Evolutionary conservation across 768 basidiomycete species (phyloP), one percentile per base, ranked within the genome.

Genomic region (Kwoniella sp.): DNA sequence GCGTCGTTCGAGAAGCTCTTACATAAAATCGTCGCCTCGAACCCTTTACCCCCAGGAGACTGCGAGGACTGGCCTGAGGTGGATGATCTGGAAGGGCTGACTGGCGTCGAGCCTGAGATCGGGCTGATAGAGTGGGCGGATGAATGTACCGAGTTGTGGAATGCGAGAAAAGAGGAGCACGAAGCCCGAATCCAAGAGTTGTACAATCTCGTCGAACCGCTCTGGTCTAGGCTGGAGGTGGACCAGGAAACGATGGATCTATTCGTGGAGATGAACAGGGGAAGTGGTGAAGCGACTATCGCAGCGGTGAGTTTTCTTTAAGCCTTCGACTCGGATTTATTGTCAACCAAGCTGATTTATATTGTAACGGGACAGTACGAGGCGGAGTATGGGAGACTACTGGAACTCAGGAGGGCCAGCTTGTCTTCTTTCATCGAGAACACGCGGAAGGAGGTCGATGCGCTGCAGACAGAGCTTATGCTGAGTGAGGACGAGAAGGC

Each of bases 201-300:
- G 84, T 99, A 93, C 75, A 93, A 98, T 79, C 88, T 92, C 68
- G 85, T 99, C 0, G 94, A 95, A 77, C 87, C 87, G 0, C 85
- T 98, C 2, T 99, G 95, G 95, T 85, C 85, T 64, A 83, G 93
- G 61, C 84, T 98, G 64, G 93, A 92, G 15, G 87, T 95, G 4
- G 79, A 85, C 0, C 90, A 93, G 54, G 82, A 80, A 0, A 89
- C 89, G 51, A 92, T 93, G 86, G 92, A 98, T 72, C 86, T 85
- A n/a, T 99, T 99, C 74, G 90, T 97, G 0, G 92, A 97, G 65
- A 84, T 78, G 69, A 76, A 95, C 77, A 84, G 90, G 29, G 95
- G 95, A 2, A 89, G 88, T 72, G 91, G 90, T 1, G 87, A 89
- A 31, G 87, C 86, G 22, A 87, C 87, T 0, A 85, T 97, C 26